Base-by-base conservation (phyloP, 352 stramenopile species). In the Saprolegnia diclina region DNA sequence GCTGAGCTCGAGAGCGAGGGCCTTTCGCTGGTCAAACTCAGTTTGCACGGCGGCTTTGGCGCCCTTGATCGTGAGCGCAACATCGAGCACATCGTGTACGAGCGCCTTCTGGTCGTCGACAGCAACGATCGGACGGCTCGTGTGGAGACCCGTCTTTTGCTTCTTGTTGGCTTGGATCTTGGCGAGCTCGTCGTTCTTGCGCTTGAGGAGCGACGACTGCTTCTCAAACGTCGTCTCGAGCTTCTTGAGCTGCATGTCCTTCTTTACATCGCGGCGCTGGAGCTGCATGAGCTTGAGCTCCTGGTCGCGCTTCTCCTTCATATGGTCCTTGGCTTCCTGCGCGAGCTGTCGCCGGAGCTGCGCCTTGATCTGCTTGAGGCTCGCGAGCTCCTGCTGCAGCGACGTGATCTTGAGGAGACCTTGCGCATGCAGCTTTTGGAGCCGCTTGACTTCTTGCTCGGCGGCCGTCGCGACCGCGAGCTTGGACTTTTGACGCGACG, bases 251-350 rank as follows among this genome's bases (percentile, higher is more conserved):
- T 90, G 75, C 56, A 79, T 81, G 24, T 82, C 74, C 59, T 78
- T 85, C 2, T 83, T 76, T 55, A 85, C 74, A 40, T 91, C 78
- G 50, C 89, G 76, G 1, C 83, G 78, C 42, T 81, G 83, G 11
- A 86, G 45, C 66, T 87, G 77, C 5, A 84, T 45, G 26, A 81
- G 83, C 56, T 84, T 77, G n/a, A 76, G 57, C 42, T 76, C 72
- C 42, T 81, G 73, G 21, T 82, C 72, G 24, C 73, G 72, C n/a
- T 78, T 78, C 35, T 79, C 77, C 22, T 79, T 83, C 37, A 77
- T 76, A 29, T 82, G 77, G 19, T 66, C 32, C 29, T 79, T 79
- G 1, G 73, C 67, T 65, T 78, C 79, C 18, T 76, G 75, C 40
- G 72, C 76, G 22, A 84, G 50, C 29, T 79, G 62, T 0, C 74